These are phyloP conservation scores for Neobulgaria alba DNA, from an alignment of 2,329 filamentous ascomycete species.

Conservation along the genomic window DNA sequence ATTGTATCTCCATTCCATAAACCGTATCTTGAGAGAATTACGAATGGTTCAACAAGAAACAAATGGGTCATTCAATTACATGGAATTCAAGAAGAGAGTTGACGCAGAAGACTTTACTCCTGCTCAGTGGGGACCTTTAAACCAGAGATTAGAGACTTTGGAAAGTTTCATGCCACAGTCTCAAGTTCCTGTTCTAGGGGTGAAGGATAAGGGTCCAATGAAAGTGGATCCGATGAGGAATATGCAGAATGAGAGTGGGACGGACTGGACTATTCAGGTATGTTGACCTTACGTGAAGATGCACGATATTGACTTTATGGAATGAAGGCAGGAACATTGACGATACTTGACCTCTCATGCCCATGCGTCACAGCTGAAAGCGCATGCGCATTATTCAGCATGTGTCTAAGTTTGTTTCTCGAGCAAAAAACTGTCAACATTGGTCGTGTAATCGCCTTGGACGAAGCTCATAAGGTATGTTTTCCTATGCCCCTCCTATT, in stretches of 20 bases:
- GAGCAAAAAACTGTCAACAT: constrained; percentile 39
- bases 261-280: constrained; percentile 20
- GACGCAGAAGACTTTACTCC: constrained; percentile 34
- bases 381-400: constrained; percentile 65
- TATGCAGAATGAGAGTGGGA: constrained; percentile 2
- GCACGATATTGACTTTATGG: too few relatives aligned
- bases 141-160: constrained; percentile 51
- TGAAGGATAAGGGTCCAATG: too few relatives aligned
- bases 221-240: too few relatives aligned
- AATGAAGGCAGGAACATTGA: too few relatives aligned
- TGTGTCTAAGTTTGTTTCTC: constrained; percentile 59
- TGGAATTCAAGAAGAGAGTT: constrained; percentile 30
- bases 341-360: constrained; percentile 65
- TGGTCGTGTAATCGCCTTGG: constrained; percentile 58
- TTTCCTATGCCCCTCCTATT: too few relatives aligned
- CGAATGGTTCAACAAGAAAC: constrained; percentile 31
- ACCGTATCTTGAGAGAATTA: constrained; percentile 42
- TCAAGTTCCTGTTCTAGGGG: too few relatives aligned
- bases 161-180: constrained; percentile 50
- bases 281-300: too few relatives aligned
- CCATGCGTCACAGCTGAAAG: constrained; percentile 58
- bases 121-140: constrained; percentile 45
- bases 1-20: constrained; percentile 42
- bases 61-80: constrained; percentile 36
- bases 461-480: constrained; percentile 66